Percentiles rank a stretch among this genome's conserved stretches.
Conservation (phyloP, 306 rosid genomes). For the Cucumis melo region DNA sequence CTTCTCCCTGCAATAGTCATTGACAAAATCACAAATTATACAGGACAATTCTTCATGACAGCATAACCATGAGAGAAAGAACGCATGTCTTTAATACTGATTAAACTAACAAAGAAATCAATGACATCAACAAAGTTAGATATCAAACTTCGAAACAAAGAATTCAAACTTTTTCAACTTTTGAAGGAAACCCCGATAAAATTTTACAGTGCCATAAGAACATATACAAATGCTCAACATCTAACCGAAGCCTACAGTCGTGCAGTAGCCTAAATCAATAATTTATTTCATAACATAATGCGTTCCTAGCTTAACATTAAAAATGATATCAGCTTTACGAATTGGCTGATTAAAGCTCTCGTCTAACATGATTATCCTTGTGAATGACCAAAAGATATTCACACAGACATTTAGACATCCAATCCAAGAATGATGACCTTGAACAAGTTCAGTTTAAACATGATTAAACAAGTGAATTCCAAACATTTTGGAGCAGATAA, state of each 20-base stretch:
- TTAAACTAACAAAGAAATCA: neutral
- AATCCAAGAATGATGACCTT: neutral
- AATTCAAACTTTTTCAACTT: neutral
- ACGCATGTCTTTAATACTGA: neutral
- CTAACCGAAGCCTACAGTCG: neutral
- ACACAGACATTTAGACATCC: neutral
- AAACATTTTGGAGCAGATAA: neutral
- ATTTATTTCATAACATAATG: neutral
- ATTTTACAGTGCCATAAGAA: neutral
- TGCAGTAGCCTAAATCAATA: neutral
- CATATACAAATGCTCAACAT: neutral
- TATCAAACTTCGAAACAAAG: neutral
- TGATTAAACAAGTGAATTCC: neutral
- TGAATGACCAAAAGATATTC: neutral
- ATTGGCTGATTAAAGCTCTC: neutral
- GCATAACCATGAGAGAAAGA: neutral
- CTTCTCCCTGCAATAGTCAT: constrained; percentile 23
- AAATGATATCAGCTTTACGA: neutral
- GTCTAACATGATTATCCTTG: neutral
- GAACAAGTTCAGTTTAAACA: neutral
- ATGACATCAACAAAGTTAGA: neutral
- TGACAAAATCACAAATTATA: neutral
- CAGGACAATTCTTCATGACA: neutral
- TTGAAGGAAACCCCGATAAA: neutral
- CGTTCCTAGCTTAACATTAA: neutral